phyloP scores from a whole-genome alignment of 2,329 filamentous ascomycete genomes.

The Colletotrichum godetiae region DNA sequence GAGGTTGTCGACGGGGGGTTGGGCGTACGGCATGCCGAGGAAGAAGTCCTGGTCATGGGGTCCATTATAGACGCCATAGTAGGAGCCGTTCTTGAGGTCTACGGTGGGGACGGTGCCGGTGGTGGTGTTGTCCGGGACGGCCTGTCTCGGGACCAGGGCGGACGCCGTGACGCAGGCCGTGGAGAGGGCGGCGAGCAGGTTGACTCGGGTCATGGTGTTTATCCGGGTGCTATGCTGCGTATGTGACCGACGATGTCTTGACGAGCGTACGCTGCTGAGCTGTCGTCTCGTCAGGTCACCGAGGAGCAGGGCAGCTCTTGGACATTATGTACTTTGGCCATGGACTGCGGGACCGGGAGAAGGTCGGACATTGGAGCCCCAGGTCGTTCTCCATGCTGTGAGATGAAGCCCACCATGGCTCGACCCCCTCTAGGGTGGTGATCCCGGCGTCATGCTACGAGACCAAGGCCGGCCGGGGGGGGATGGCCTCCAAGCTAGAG shows the following conservation, averaged over 20 bases:
- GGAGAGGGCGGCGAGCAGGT: conserved; percentile 20
- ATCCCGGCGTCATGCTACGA: conserved; percentile 23
- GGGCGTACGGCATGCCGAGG: conserved; percentile 67
- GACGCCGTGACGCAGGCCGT: conserved; percentile 26
- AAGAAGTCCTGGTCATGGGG: conserved; percentile 62
- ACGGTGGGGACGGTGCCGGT: conserved; percentile 17
- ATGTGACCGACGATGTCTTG: background rate
- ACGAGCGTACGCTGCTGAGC: conserved; percentile 6
- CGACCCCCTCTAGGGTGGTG: background rate
- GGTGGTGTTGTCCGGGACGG: conserved; percentile 13
- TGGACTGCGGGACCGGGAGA: conserved; percentile 1
- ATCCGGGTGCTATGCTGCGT: background rate
- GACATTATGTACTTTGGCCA: conserved; percentile 22
- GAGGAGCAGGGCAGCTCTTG: background rate
- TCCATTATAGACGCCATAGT: conserved; percentile 52
- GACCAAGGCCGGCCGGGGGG: conserved; percentile 9
- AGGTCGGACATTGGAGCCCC: conserved; percentile 16
- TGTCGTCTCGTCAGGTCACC: background rate
- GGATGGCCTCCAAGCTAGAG: conserved; percentile 3
- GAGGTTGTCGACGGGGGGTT: conserved; percentile 60
- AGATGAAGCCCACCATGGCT: conserved; percentile 28
- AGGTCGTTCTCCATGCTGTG: conserved; percentile 3
- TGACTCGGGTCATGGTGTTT: conserved; percentile 22
- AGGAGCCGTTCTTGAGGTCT: conserved; percentile 43
- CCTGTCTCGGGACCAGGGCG: conserved; percentile 25